Percentiles rank a stretch among this genome's conserved stretches.
These are phyloP conservation scores for Artemisia argyi DNA, from an alignment of 129 eudicot species.

Conservation along the genomic window DNA sequence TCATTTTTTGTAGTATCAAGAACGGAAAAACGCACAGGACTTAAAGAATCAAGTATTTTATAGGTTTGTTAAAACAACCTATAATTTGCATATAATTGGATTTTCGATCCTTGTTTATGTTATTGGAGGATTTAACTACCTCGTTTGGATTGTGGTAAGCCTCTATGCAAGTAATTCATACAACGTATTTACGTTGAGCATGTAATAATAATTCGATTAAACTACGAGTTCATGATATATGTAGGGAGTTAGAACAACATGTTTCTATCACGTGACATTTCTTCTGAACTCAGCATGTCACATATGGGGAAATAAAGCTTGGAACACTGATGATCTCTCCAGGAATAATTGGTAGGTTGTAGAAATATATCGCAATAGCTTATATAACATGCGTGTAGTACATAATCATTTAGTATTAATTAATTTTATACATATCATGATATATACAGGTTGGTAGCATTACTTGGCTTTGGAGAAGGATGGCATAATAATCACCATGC, in stretches of 20 bases:
- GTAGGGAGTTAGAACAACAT: not conserved
- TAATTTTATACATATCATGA: not conserved
- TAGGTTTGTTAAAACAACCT: slow-evolving; percentile 9
- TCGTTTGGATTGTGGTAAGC: slow-evolving; percentile 18
- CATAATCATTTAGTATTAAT: not conserved
- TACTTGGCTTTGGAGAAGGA: slow-evolving; percentile 11
- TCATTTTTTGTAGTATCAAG: slow-evolving; percentile 7
- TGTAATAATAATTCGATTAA: not conserved
- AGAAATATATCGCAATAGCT: not conserved
- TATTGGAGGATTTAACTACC: slow-evolving; percentile 18
- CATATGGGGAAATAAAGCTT: slow-evolving; percentile 3
- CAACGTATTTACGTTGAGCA: not conserved
- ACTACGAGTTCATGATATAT: not conserved
- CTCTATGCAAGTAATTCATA: not conserved
- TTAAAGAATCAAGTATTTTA: slow-evolving; percentile 4
- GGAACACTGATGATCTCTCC: not conserved
- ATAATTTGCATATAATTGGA: not conserved
- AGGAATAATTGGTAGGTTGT: not conserved
- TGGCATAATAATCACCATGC: slow-evolving; percentile 8
- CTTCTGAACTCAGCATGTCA: slow-evolving; percentile 5
- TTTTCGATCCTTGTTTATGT: not conserved
- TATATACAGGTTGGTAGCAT: not conserved
- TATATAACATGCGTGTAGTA: not conserved
- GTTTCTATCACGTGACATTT: not conserved
- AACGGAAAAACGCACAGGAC: not conserved